Evolutionary conservation across 169 alveolate genomes (phyloP).

Genomic region (Eimeria sp.): DNA sequence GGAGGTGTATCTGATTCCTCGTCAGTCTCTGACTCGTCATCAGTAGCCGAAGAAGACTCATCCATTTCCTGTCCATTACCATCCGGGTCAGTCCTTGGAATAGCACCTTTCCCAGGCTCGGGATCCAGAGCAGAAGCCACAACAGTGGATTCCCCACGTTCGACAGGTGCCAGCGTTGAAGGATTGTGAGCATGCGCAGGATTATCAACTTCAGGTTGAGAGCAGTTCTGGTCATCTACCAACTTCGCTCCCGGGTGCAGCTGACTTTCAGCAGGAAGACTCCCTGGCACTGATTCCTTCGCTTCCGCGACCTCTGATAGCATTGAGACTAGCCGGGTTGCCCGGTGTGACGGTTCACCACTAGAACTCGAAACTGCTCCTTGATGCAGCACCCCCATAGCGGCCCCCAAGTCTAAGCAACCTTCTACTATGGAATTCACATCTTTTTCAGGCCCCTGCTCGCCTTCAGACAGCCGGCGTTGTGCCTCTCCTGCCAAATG

Average conservation of each 20-base stretch:
- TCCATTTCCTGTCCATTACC: not conserved
- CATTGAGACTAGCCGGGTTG: not conserved
- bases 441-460: not conserved
- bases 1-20: not conserved
- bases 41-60: not conserved
- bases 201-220: not conserved
- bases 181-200: not conserved
- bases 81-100: not conserved
- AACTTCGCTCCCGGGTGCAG: not conserved
- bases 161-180: not conserved
- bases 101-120: not conserved
- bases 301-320: not conserved
- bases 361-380: not conserved
- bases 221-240: not conserved
- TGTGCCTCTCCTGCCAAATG: not conserved
- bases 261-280: not conserved
- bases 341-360: not conserved
- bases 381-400: not conserved
- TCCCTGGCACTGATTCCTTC: not conserved
- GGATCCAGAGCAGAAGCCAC: not conserved
- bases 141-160: not conserved
- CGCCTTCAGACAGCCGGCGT: not conserved
- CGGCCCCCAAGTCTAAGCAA: not conserved
- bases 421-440: not conserved
- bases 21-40: not conserved